Base-by-base conservation (phyloP, 2,329 filamentous ascomycete genomes). In the Apiospora hydei region DNA sequence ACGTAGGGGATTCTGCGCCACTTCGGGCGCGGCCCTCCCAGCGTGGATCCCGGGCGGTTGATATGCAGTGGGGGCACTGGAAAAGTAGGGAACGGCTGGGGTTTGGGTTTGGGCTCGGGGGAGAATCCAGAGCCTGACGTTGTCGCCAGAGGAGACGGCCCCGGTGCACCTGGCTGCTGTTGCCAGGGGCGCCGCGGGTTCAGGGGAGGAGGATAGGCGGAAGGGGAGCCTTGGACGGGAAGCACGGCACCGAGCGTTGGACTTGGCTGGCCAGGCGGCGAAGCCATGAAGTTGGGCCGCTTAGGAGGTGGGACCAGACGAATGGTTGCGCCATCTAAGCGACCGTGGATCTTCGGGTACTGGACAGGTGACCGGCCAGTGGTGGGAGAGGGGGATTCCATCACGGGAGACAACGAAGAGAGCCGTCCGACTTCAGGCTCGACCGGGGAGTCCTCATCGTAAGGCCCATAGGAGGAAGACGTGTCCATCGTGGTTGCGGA, bases 341-440 rank as follows among this genome's bases (percentile, higher is more conserved):
- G 77, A 47, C 77, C 78, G n/a, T 76, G 73, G 21, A 79, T 76
- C 43, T 76, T 77, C 11, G 80, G 78, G 61, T 82, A 81, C 13
- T 71, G 76, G 38, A 81, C 80, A 18, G 81, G 80, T 46, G 82
- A 80, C 21, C 78, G 78, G 30, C 80, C 77, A 46, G 76, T 75
- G 57, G 70, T 75, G 10, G 81, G 79, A 18, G 78, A 66, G 14
- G 85, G 86, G 0, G 85, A 87, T 75, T 89, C 87, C 16, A 80
- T 80, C 7, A 89, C 86, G 1, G 87, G 87, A 0, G 87, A 87
- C 5, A 88, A 81, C 64, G 81, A 82, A 1, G 80, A 79, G 21
- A 78, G 70, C 44, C 74, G 71, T 73, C 78, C 70, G 72, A 79
- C 69, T 44, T 78, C 76, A 14, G 77, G 77, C 8, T 80, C 80